Evolutionary conservation across 2,329 filamentous ascomycete species (phyloP).

Genomic region (Aspergillus oerlinghausenensis): DNA sequence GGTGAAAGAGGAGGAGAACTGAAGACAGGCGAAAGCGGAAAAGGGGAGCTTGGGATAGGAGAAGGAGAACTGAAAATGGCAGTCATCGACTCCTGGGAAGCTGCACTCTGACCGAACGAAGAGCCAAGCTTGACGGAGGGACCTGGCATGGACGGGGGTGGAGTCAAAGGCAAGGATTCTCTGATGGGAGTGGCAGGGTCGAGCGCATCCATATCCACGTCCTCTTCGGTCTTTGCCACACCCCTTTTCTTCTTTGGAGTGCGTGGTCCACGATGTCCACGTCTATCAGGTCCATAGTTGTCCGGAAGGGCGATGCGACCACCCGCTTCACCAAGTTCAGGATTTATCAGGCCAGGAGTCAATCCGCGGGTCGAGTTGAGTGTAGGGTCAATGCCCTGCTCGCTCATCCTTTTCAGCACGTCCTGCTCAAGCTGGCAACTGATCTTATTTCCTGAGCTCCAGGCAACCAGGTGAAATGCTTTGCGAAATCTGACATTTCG

Average conservation of each 20-base stretch:
- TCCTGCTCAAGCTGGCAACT: conserved; percentile 11
- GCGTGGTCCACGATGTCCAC: neutral
- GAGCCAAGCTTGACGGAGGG: neutral
- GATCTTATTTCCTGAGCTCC: conserved; percentile 21
- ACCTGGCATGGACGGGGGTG: neutral
- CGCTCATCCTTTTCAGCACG: conserved; percentile 5
- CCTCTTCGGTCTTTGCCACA: neutral
- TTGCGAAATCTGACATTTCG: conserved; percentile 23
- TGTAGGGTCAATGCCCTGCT: conserved; percentile 3
- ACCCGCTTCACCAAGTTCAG: conserved; percentile 14
- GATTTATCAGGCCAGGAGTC: conserved; percentile 19
- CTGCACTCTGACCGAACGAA: neutral
- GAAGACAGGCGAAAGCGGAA: neutral
- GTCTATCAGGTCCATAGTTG: neutral
- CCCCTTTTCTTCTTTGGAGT: neutral
- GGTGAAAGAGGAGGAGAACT: neutral
- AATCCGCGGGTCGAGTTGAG: conserved; percentile 20
- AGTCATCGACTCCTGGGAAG: neutral
- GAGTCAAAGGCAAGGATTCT: neutral
- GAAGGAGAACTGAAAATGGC: neutral
- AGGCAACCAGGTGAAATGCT: conserved; percentile 22
- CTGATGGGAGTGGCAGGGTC: neutral
- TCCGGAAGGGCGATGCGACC: conserved; percentile 15
- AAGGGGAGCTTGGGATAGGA: neutral
- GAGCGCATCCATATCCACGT: neutral